These are phyloP conservation scores for Alternaria brassicae DNA, from an alignment of 2,329 filamentous ascomycete genomes.

Conservation along the genomic window DNA sequence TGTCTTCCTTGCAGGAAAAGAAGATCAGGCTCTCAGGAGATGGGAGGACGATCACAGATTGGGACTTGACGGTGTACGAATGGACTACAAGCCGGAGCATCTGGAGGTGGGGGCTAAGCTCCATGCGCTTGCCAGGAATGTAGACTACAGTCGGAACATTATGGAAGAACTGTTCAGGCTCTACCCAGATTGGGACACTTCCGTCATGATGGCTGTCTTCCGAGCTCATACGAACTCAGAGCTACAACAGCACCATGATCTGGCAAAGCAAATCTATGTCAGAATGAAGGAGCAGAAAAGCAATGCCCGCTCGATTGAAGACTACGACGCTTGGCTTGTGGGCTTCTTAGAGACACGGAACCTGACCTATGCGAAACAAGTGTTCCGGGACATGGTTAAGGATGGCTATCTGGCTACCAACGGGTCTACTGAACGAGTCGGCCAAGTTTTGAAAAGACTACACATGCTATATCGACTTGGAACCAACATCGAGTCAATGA, in stretches of 20 bases:
- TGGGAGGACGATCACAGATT: constrained; percentile 40
- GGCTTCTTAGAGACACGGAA: constrained; percentile 72
- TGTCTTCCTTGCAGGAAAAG: constrained; percentile 34
- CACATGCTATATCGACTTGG: constrained; percentile 40
- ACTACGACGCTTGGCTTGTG: constrained; percentile 78
- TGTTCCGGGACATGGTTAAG: constrained; percentile 91
- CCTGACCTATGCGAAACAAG: constrained; percentile 71
- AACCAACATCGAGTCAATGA: constrained; percentile 39
- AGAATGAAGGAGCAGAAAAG: constrained; percentile 68
- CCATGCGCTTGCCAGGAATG: constrained; percentile 64
- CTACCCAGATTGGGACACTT: constrained; percentile 57
- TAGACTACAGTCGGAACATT: constrained; percentile 65
- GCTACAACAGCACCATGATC: constrained; percentile 51
- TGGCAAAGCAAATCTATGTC: constrained; percentile 58
- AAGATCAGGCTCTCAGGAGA: constrained; percentile 37
- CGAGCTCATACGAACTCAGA: constrained; percentile 66
- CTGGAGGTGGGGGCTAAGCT: constrained; percentile 72
- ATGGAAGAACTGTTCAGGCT: constrained; percentile 62
- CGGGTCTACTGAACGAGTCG: constrained; percentile 40
- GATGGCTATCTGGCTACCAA: constrained; percentile 52
- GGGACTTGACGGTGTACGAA: constrained; percentile 14
- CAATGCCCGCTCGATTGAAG: constrained; percentile 67
- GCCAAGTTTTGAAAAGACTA: constrained; percentile 34
- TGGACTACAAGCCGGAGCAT: constrained; percentile 47
- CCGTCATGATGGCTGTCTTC: constrained; percentile 73